Evolutionary conservation across 345 rosid genomes (phyloP), one percentile per base, ranked within the genome.

Genomic region (Citrus maxima): DNA sequence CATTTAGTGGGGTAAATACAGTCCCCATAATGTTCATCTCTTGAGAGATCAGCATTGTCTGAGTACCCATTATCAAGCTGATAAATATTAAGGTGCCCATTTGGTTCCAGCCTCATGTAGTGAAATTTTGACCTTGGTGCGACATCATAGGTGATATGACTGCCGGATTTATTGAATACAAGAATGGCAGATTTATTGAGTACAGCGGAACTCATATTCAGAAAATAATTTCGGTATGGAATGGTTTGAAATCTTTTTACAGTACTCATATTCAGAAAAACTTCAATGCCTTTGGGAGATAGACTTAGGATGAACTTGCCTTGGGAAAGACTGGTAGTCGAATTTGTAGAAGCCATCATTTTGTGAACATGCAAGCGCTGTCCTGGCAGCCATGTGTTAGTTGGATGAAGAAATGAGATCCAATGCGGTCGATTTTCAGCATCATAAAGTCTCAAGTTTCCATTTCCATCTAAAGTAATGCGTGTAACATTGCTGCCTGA

Each of bases 1-100:
- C 84, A 84, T 34, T 68, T 72, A 12, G 40, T 38, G 0, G 81
- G 84, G 60, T 81, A 75, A 25, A 42, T 71, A 54, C 75, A 84
- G 10, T 60, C 27, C 7, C 74, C 61, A n/a, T 79, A 75, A 0
- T 75, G 35, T 27, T 35, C 13, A 18, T 61, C 72, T 5, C 66
- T 64, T n/a, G 82, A 78, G 38, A 78, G 34, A 21, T 75, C 64
- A 16, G 66, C 65, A 54, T 46, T 63, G 9, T 59, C 34, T 72
- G 38, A 1, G 13, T 24, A 2, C 22, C 81, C 76, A 68, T 63
- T 61, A 64, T 21, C 76, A 81, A 25, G 30, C 75, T 72, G 68
- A 73, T 75, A 80, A 68, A 30, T 1, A 7, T 71, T 30, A 7
- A 71, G 60, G 14, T 78, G 77, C 25, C 88, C 84, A 46, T 78